These are phyloP conservation scores for Hyaloperonospora arabidopsidis DNA, from an alignment of 352 stramenopile species.

Conservation along the genomic window DNA sequence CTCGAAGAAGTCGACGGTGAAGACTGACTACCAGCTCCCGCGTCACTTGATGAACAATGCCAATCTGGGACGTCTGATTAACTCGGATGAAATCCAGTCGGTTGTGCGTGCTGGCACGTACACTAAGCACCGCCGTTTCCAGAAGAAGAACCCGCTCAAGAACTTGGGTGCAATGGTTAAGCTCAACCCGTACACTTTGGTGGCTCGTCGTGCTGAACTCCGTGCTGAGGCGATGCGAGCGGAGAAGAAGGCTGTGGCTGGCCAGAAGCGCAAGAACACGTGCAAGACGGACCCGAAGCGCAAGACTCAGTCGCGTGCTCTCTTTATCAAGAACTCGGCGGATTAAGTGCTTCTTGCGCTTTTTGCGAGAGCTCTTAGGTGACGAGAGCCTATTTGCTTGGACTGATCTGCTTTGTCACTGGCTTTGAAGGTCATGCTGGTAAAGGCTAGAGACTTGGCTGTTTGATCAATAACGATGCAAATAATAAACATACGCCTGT, in stretches of 20 bases:
- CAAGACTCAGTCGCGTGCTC: conserved; percentile 64
- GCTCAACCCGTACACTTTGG: conserved; percentile 95
- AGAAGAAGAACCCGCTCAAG: conserved; percentile 97
- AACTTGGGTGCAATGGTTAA: conserved; percentile 94
- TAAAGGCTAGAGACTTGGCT: not conserved
- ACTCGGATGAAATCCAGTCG: conserved; percentile 97
- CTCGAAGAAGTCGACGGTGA: conserved; percentile 84
- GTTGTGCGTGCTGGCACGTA: conserved; percentile 93
- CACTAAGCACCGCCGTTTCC: conserved; percentile 79
- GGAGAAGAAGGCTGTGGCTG: conserved; percentile 81
- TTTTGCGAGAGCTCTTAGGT: not conserved
- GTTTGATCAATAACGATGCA: conserved; percentile 3
- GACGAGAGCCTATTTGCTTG: conserved; percentile 1
- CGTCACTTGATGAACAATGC: conserved; percentile 94
- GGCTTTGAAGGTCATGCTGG: not conserved
- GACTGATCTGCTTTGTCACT: conserved; percentile 1
- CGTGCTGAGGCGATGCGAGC: conserved; percentile 79
- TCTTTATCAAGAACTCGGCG: conserved; percentile 76
- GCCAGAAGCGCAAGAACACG: conserved; percentile 84
- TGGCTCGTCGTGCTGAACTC: conserved; percentile 86
- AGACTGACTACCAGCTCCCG: conserved; percentile 91
- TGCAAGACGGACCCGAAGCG: conserved; percentile 67
- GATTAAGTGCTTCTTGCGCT: conserved; percentile 42
- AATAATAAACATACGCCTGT: conserved; percentile 15
- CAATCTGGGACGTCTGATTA: conserved; percentile 98